Evolutionary conservation across 768 basidiomycete species (phyloP).

Genomic region (Sporobolomyces pararoseus): DNA sequence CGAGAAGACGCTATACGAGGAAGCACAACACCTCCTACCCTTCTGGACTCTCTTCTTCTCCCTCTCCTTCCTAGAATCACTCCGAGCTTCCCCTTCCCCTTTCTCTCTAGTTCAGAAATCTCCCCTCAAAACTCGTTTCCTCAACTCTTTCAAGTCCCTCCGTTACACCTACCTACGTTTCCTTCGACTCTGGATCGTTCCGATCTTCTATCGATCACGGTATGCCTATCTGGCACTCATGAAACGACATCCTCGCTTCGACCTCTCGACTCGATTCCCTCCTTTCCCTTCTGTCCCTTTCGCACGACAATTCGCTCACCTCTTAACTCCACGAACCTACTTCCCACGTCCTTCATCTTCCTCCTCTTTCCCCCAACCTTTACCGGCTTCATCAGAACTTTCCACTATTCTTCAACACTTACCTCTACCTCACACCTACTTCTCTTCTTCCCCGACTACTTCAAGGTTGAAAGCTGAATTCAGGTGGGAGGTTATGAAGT

Average conservation of each 20-base stretch:
- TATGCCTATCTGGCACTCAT: conserved; percentile 1
- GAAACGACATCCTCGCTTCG: not conserved
- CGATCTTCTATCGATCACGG: conserved; percentile 4
- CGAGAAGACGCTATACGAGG: not conserved
- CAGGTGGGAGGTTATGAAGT: conserved; percentile 19
- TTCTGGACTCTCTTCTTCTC: conserved; percentile 23
- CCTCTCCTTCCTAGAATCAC: conserved; percentile 12
- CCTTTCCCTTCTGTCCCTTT: conserved; percentile 3
- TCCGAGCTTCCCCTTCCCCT: not conserved
- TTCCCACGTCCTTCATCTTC: not conserved
- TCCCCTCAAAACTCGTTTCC: not conserved
- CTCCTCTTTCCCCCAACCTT: conserved; percentile 27
- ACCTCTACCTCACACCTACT: not conserved
- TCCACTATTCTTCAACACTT: not conserved
- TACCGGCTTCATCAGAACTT: conserved; percentile 15
- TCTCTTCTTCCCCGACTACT: not conserved
- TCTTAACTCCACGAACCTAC: not conserved
- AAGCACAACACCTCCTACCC: conserved; percentile 25
- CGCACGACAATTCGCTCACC: not conserved
- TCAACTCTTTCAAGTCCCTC: not conserved
- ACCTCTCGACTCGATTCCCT: conserved; percentile 3
- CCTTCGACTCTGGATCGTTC: conserved; percentile 33
- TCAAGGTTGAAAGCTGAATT: not conserved
- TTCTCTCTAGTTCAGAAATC: not conserved
- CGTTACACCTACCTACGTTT: conserved; percentile 29